phyloP scores from a whole-genome alignment of 495 filamentous ascomycete genomes.

The Talaromyces liani region DNA sequence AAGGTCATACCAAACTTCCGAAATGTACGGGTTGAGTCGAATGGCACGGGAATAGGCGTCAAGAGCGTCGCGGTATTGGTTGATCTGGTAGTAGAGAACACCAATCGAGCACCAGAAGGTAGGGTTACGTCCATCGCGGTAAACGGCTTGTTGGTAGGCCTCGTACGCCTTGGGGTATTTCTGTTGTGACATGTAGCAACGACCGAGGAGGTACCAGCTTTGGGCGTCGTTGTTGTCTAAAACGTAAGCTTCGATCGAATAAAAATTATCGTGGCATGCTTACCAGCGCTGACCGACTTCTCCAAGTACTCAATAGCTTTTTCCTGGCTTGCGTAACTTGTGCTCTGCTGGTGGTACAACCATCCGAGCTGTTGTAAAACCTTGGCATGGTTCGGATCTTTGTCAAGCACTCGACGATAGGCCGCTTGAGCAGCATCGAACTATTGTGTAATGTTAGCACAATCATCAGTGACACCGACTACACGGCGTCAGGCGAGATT shows the following conservation, averaged over 20 bases:
- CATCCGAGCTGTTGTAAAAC: constrained; percentile 97
- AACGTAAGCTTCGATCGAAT: background rate
- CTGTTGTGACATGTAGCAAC: constrained; percentile 99
- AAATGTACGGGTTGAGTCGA: constrained; percentile 96
- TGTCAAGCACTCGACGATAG: constrained; percentile 87
- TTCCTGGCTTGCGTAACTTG: constrained; percentile 81
- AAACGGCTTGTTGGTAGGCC: constrained; percentile 98
- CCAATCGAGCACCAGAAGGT: constrained; percentile 99
- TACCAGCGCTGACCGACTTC: constrained; percentile 92
- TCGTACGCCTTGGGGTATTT: constrained; percentile 99
- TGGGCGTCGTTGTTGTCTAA: constrained; percentile 90
- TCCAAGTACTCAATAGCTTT: constrained; percentile 94
- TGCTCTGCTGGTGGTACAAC: constrained; percentile 95
- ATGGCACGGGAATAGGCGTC: constrained; percentile 99
- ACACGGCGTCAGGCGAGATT: background rate
- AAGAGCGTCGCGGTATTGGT: constrained; percentile 96
- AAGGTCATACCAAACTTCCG: constrained; percentile 98
- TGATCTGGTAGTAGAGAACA: constrained; percentile 99
- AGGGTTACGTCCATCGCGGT: constrained; percentile 94
- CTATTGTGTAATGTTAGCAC: constrained; percentile 36
- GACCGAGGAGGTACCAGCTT: constrained; percentile 96
- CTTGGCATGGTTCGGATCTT: constrained; percentile 94
- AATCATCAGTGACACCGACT: constrained; percentile 8
- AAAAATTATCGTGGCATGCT: constrained; percentile 20
- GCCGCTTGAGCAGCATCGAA: constrained; percentile 88